These are phyloP conservation scores for Monosporascus sp. DNA, from an alignment of 2,329 filamentous ascomycete species.

Conservation along the genomic window DNA sequence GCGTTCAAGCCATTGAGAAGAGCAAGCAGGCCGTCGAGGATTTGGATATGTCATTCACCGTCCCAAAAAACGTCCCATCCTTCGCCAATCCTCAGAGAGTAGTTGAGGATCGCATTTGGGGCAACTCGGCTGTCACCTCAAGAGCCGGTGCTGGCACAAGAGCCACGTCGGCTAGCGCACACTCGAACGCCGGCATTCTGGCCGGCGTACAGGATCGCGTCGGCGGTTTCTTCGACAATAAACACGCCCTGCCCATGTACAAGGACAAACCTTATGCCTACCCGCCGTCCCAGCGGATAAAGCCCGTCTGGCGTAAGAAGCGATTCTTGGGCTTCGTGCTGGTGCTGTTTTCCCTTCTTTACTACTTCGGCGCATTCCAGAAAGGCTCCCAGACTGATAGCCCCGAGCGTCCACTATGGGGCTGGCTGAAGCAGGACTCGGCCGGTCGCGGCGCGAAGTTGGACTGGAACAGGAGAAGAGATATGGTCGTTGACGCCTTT, in stretches of 20 bases:
- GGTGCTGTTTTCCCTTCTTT: constrained; percentile 53
- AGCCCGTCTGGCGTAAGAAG: constrained; percentile 59
- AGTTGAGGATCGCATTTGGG: constrained; percentile 63
- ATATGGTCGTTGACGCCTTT: constrained; percentile 85
- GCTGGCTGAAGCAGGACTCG: constrained; percentile 48
- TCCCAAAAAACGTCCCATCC: constrained; percentile 65
- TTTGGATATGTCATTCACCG: constrained; percentile 56
- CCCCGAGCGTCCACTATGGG: constrained; percentile 43
- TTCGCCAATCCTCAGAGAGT: constrained; percentile 60
- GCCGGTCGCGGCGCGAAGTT: constrained; percentile 36
- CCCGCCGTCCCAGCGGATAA: constrained; percentile 51
- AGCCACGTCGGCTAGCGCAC: constrained; percentile 19
- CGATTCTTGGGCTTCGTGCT: constrained; percentile 49
- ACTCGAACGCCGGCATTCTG: constrained; percentile 31
- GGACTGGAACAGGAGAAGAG: constrained; percentile 73
- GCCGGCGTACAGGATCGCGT: constrained; percentile 56
- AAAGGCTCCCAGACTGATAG: constrained; percentile 26
- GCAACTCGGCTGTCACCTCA: constrained; percentile 40
- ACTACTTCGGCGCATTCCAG: constrained; percentile 62
- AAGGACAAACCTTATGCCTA: constrained; percentile 95
- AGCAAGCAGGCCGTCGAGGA: constrained; percentile 29
- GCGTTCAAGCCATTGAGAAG: constrained; percentile 41
- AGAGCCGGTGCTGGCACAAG: constrained; percentile 33
- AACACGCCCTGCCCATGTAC: constrained; percentile 77
- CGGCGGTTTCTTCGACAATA: constrained; percentile 57